A percentile compares a stretch with the other conserved stretches of the same genome.
Conservation (phyloP, 495 filamentous ascomycete species). For the Podospora appendiculata region DNA sequence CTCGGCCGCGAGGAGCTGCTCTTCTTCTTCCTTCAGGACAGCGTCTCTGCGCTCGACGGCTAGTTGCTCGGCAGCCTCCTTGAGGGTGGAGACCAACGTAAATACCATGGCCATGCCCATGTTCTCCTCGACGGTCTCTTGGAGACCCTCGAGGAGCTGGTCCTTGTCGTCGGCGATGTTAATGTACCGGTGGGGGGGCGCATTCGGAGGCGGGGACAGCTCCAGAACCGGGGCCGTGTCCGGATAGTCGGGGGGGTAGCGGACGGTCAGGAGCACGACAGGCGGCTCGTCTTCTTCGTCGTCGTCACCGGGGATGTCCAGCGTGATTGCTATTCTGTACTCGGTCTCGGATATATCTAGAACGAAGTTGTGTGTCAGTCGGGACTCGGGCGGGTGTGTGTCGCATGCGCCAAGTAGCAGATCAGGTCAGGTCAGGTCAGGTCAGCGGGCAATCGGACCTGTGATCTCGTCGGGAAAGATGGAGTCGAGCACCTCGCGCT, state of each 20-base stretch:
- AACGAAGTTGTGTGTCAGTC: background rate
- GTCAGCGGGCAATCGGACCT: conserved; percentile 40
- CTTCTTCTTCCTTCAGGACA: conserved; percentile 55
- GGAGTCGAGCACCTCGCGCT: conserved; percentile 93
- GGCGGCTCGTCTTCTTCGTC: conserved; percentile 47
- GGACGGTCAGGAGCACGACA: conserved; percentile 69
- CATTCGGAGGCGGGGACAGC: conserved; percentile 62
- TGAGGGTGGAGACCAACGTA: conserved; percentile 75
- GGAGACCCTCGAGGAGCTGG: conserved; percentile 57
- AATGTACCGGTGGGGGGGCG: conserved; percentile 53
- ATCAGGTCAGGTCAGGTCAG: too few relatives aligned
- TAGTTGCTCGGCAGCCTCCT: conserved; percentile 78
- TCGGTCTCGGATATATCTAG: conserved; percentile 79
- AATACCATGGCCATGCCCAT: conserved; percentile 98
- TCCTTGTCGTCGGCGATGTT: conserved; percentile 57
- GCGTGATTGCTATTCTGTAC: conserved; percentile 71
- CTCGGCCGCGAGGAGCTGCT: conserved; percentile 61
- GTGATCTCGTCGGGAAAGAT: conserved; percentile 98
- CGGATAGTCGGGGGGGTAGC: conserved; percentile 81
- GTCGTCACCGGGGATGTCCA: conserved; percentile 61
- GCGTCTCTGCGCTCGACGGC: conserved; percentile 57
- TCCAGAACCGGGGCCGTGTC: conserved; percentile 76
- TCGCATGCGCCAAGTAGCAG: too few relatives aligned
- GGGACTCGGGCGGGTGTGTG: too few relatives aligned
- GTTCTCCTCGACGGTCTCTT: conserved; percentile 73